Evolutionary conservation across 768 basidiomycete species (phyloP), one percentile per base, ranked within the genome.

Genomic region (Tricholoma matsutake): DNA sequence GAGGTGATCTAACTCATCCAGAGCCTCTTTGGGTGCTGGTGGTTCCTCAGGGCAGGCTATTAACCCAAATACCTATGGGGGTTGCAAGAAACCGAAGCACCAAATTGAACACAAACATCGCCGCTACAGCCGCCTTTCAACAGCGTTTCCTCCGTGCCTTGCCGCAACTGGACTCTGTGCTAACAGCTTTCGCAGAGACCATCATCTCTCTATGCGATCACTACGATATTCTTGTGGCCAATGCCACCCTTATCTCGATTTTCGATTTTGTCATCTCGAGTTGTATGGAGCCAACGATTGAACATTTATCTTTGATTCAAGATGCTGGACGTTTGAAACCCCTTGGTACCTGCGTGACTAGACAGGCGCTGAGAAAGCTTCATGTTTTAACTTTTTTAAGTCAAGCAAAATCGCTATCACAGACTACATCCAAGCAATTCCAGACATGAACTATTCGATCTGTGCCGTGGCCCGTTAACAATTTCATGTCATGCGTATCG

Each of bases 401-500:
- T 49, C 62, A 4, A 54, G 45, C 13, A 52, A 63, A n/a, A 32
- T 63, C 16, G 55, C 60, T 16, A 60, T 66, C 35, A 49, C 62
- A 1, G 31, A 64, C 22, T 70, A 64, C 18, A 60, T 70, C 37
- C 66, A 67, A 20, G 66, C 57, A 0, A 34, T 69, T 22, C 61
- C 68, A 6, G 68, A 70, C 39, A 70, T 69, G 57, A 61, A 64
- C 20, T 63, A 62, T 25, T 69, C 58, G 62, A 54, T 64, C 10
- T 63, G 59, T 14, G 43, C n/a, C n/a, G n/a, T n/a, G n/a, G n/a
- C n/a, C 39, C 11, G 62, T 52, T 2, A 70, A 69, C 28, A 68
- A 69, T 51, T 49, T 69, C 9, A 59, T 70, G n/a, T 70, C 69
- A 66, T 70, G n/a, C 10, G 69, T 64, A 10, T 49, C 20, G 16